Conservation (phyloP, 176 grass and related monocot species). For the Oryza nivara region DNA sequence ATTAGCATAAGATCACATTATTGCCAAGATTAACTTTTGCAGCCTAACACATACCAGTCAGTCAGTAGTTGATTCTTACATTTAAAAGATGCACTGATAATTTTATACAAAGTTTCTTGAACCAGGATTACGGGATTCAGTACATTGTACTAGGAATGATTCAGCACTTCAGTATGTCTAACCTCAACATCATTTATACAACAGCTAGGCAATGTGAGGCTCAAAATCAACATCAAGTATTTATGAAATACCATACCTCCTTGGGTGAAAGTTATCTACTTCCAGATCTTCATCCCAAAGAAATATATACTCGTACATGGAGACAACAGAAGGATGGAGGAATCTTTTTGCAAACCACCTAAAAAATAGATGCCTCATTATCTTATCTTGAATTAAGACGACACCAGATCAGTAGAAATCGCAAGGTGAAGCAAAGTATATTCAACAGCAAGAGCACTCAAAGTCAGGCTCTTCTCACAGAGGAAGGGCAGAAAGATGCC, state of each 20-base stretch:
- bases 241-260: conserved; percentile 58
- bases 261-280: conserved; percentile 75
- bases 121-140: conserved; percentile 30
- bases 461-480: conserved; percentile 26
- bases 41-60: conserved; percentile 16
- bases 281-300: conserved; percentile 92
- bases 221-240: not conserved
- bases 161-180: not conserved
- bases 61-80: conserved; percentile 32
- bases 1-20: conserved; percentile 21
- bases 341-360: conserved; percentile 99
- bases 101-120: conserved; percentile 33
- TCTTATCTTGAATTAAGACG: conserved; percentile 40
- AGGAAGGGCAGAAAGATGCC: conserved; percentile 22
- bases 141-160: not conserved
- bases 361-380: conserved; percentile 31
- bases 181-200: not conserved
- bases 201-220: conserved; percentile 3
- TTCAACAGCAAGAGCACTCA: conserved; percentile 14
- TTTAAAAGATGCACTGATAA: conserved; percentile 23
- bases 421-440: not conserved
- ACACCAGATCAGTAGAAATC: conserved; percentile 3
- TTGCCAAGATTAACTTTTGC: conserved; percentile 7
- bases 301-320: conserved; percentile 83
- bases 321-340: conserved; percentile 83